Evolutionary conservation across 495 filamentous ascomycete species (phyloP).

Genomic region (Xylaria sp.): DNA sequence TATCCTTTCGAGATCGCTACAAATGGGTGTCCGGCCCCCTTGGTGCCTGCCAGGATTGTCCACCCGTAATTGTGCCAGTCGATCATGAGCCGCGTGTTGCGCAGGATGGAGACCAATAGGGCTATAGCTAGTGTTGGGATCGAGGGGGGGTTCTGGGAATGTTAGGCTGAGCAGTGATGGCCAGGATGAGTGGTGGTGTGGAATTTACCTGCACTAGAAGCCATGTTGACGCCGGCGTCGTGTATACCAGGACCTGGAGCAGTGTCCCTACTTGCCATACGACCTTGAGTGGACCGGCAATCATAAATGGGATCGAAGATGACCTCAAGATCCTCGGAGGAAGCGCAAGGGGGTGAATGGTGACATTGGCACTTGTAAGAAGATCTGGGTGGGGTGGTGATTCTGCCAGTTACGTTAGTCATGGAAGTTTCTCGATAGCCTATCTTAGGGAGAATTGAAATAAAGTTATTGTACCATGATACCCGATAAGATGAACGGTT

Average conservation of each 20-base stretch:
- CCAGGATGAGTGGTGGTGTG: background rate
- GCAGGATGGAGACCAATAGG: constrained; percentile 72
- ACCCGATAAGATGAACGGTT: constrained; percentile 85
- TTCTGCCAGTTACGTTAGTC: constrained; percentile 38
- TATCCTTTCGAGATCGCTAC: constrained; percentile 78
- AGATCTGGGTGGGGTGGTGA: constrained; percentile 75
- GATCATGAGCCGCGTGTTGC: constrained; percentile 82
- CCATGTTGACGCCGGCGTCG: constrained; percentile 74
- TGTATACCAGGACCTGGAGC: constrained; percentile 73
- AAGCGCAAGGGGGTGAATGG: constrained; percentile 68
- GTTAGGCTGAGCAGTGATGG: background rate
- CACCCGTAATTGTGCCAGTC: constrained; percentile 99
- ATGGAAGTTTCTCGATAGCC: constrained; percentile 1
- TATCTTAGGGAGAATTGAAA: background rate
- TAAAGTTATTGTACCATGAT: constrained; percentile 64
- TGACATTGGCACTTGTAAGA: constrained; percentile 65
- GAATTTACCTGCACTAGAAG: constrained; percentile 73
- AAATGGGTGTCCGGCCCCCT: constrained; percentile 74
- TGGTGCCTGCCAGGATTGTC: constrained; percentile 79
- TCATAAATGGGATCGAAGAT: constrained; percentile 73
- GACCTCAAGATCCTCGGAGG: constrained; percentile 69
- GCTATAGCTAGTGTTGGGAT: constrained; percentile 88
- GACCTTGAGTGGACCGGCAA: constrained; percentile 86
- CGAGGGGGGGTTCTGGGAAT: constrained; percentile 84
- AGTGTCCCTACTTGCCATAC: constrained; percentile 78